phyloP scores from a whole-genome alignment of 2,329 filamentous ascomycete species.

The Orbilia oligospora region DNA sequence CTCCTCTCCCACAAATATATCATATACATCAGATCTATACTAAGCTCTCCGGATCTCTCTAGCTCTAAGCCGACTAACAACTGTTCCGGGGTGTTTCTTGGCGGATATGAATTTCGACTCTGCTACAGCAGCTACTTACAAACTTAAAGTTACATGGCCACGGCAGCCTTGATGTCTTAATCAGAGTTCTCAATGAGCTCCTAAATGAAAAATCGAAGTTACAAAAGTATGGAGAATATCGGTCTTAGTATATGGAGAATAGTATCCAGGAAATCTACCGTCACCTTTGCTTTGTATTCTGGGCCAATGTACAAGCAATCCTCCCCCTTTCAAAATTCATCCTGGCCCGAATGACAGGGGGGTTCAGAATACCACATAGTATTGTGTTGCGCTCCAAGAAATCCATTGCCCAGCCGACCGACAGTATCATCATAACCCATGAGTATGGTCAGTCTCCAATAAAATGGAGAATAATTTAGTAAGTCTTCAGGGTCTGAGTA shows the following conservation, averaged over 20 bases:
- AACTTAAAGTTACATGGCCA: no score
- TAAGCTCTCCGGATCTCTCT: not conserved
- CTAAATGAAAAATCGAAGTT: no score
- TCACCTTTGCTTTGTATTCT: no score
- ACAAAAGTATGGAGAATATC: no score
- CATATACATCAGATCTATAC: not conserved
- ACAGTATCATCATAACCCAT: not conserved
- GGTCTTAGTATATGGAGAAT: no score
- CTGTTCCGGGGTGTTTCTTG: not conserved
- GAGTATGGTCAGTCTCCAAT: not conserved
- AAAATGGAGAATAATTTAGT: not conserved
- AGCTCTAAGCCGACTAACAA: not conserved
- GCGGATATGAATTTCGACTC: not conserved
- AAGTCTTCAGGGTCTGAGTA: not conserved
- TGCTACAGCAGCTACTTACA: no score
- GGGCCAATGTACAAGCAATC: no score
- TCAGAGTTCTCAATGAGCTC: no score
- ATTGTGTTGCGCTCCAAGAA: not conserved
- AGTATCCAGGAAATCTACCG: no score
- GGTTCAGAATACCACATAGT: constrained; percentile 5
- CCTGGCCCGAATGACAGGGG: not conserved
- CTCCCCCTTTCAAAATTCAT: not conserved
- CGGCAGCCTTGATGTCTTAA: no score
- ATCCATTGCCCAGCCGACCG: not conserved
- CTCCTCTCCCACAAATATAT: not conserved